These are phyloP conservation scores for Xylaria digitata DNA, from an alignment of 2,329 filamentous ascomycete species.

Conservation along the genomic window DNA sequence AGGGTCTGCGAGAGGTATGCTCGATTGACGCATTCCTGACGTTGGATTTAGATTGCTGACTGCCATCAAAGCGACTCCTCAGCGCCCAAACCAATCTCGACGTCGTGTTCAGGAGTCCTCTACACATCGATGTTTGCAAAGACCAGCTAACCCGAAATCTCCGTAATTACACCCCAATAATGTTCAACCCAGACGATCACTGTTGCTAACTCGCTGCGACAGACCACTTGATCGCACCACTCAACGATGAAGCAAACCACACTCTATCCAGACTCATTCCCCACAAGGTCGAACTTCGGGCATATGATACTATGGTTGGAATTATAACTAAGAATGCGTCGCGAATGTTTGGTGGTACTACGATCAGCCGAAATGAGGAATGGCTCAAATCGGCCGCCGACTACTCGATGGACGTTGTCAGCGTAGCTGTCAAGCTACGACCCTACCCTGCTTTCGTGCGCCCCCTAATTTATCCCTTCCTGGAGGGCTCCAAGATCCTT, in stretches of 20 bases:
- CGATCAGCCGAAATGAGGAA: constrained; percentile 38
- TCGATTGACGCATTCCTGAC: not conserved
- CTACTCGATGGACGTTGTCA: constrained; percentile 42
- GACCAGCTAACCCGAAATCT: constrained; percentile 40
- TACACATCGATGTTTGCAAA: constrained; percentile 41
- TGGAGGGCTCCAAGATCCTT: constrained; percentile 39
- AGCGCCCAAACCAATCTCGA: constrained; percentile 40
- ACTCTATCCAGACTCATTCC: constrained; percentile 37
- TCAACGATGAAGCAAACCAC: constrained; percentile 39
- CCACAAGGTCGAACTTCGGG: constrained; percentile 29
- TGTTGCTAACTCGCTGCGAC: constrained; percentile 18
- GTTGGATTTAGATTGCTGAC: constrained; percentile 7
- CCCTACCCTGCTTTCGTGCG: constrained; percentile 39
- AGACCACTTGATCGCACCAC: constrained; percentile 38
- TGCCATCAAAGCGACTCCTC: constrained; percentile 32
- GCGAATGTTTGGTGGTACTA: constrained; percentile 39
- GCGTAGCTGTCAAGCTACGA: constrained; percentile 38
- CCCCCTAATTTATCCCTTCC: constrained; percentile 36
- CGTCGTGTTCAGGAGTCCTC: constrained; percentile 40
- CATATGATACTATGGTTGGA: constrained; percentile 40
- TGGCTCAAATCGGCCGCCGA: constrained; percentile 39
- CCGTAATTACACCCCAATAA: constrained; percentile 27
- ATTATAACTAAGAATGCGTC: constrained; percentile 42
- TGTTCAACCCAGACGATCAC: not conserved
- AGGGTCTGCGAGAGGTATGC: constrained; percentile 38